Evolutionary conservation across 768 basidiomycete genomes (phyloP), one percentile per base, ranked within the genome.

Genomic region (Termitomyces sp.): DNA sequence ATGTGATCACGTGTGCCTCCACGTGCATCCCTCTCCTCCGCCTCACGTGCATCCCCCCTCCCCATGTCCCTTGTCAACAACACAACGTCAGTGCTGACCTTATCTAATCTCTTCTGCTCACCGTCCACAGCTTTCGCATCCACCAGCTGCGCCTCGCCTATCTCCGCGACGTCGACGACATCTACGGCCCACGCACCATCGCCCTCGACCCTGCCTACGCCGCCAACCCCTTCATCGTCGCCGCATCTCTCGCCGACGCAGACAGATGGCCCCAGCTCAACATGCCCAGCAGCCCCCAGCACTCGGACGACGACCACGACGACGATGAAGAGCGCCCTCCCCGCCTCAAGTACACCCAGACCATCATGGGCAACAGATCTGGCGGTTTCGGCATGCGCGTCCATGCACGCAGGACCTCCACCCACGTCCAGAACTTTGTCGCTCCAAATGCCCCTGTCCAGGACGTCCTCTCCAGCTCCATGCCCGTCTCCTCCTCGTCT

Each of bases 121-220:
- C 40, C 18, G 0, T 8, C 20, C 55, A 10, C 60, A 84, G 82
- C 61, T 83, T 87, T 69, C 78, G 96, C 40, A 89, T 95, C 8
- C 95, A 97, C 70, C 85, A 82, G 63, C 77, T 97, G 5, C 87
- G 95, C 5, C 77, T 98, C 30, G 85, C 88, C 13, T 94, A 95
- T 69, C 79, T 98, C n/a, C 89, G 93, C 61, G 85, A 88, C 64
- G 85, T 93, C 43, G 89, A 93, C 58, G 95, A 97, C 67, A 86
- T 88, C 1, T 92, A 95, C 67, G 90, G 90, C 14, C 75, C 86
- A 0, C 83, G 93, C 33, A 79, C 96, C 67, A 87, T 97, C 65
- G 84, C 91, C 6, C 77, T 95, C 52, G 86, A 88, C 68, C 88
- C 89, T 0, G 80, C 85, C 0, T 90, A 93, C 75, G 75, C 84